phyloP scores from a whole-genome alignment of 768 basidiomycete genomes.

The Solioccasus polychromus region DNA sequence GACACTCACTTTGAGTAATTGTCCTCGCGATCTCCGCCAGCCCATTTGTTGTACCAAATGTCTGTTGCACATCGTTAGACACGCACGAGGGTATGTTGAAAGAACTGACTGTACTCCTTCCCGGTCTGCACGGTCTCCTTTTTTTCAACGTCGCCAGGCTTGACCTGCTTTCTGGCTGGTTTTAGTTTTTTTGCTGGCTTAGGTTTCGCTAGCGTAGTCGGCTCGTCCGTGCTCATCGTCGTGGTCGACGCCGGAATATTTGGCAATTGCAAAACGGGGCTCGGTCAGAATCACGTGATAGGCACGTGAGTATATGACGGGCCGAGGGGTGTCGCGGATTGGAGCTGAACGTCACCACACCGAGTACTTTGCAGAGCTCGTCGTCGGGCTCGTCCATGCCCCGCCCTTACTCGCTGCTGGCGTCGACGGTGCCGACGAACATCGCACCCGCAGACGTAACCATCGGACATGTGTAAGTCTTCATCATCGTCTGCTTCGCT shows the following conservation, averaged over 20 bases:
- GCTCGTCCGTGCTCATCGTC: constrained; percentile 33
- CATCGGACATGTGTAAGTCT: constrained; percentile 62
- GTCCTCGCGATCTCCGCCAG: constrained; percentile 98
- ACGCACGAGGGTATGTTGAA: background rate
- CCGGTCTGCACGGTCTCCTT: constrained; percentile 87
- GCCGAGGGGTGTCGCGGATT: constrained; percentile 12
- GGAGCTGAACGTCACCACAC: constrained; percentile 8
- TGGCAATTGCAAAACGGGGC: background rate
- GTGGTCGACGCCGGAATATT: constrained; percentile 5
- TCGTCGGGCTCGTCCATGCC: constrained; percentile 39
- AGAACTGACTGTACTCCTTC: constrained; percentile 87
- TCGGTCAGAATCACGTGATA: constrained; percentile 20
- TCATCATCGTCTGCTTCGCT: background rate
- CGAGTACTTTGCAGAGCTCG: background rate
- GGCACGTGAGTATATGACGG: constrained; percentile 18
- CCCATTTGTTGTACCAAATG: constrained; percentile 99
- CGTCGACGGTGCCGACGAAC: constrained; percentile 40
- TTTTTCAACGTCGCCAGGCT: constrained; percentile 86
- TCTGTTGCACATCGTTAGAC: constrained; percentile 43
- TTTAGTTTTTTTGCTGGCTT: constrained; percentile 64
- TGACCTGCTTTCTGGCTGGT: constrained; percentile 93
- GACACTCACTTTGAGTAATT: constrained; percentile 83
- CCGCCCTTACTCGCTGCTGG: constrained; percentile 43
- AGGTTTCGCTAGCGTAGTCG: constrained; percentile 14
- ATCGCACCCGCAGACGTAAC: constrained; percentile 43